Percentiles rank a stretch among this genome's conserved stretches.
Conservation (phyloP, 2,329 filamentous ascomycete species). For the Aspergillus brasiliensis region DNA sequence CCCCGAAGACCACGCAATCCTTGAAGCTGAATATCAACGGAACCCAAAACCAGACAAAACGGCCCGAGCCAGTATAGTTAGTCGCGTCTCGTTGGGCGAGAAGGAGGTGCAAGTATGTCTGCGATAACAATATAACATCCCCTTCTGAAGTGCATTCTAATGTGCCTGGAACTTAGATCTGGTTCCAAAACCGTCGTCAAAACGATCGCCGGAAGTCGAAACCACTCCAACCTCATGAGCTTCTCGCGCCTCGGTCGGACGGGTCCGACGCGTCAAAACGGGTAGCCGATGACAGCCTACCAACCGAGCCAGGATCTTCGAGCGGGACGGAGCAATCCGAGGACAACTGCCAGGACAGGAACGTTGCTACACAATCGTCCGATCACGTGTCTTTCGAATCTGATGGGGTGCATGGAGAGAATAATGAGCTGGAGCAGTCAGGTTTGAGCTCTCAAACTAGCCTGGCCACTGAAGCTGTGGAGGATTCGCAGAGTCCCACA, state of each 20-base stretch:
- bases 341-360: conserved; percentile 21
- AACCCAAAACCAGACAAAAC: conserved; percentile 92
- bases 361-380: conserved; percentile 23
- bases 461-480: conserved; percentile 27
- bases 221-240: conserved; percentile 76
- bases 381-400: conserved; percentile 22
- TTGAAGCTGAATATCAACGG: conserved; percentile 80
- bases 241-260: conserved; percentile 50
- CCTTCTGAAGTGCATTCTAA: not conserved
- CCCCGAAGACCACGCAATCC: conserved; percentile 82
- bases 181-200: conserved; percentile 95
- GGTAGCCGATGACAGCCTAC: conserved; percentile 33
- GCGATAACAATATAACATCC: not conserved
- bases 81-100: conserved; percentile 83
- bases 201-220: conserved; percentile 88
- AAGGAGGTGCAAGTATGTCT: conserved; percentile 89
- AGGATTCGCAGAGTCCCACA: conserved; percentile 26
- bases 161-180: conserved; percentile 65
- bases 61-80: conserved; percentile 79
- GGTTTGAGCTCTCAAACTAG: conserved; percentile 35
- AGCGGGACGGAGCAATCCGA: conserved; percentile 33
- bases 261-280: conserved; percentile 30
- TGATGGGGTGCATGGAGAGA: conserved; percentile 27
- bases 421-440: conserved; percentile 30
- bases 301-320: conserved; percentile 30